These are phyloP conservation scores for Neonectria sp. DNA, from an alignment of 2,329 filamentous ascomycete genomes.

Conservation along the genomic window DNA sequence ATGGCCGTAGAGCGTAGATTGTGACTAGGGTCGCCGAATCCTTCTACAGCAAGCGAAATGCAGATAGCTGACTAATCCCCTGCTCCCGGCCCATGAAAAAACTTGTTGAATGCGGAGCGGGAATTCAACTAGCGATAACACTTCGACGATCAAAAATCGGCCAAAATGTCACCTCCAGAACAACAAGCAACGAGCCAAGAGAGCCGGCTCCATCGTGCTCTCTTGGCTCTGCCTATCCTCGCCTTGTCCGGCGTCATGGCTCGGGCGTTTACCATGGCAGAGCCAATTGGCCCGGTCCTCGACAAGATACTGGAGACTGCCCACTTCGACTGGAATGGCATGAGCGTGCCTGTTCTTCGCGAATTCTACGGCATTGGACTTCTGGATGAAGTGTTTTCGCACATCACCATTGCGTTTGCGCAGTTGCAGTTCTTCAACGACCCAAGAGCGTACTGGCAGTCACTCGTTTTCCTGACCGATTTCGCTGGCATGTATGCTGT, in stretches of 20 bases:
- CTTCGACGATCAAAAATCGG: neutral
- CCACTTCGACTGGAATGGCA: slow-evolving; percentile 18
- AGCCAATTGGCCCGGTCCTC: slow-evolving; percentile 33
- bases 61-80: neutral
- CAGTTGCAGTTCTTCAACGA: slow-evolving; percentile 45
- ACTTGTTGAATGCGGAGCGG: neutral
- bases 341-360: slow-evolving; percentile 29
- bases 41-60: neutral
- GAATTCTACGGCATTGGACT: slow-evolving; percentile 41
- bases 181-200: slow-evolving; percentile 4
- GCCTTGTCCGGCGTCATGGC: slow-evolving; percentile 38
- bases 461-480: slow-evolving; percentile 48
- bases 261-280: slow-evolving; percentile 38
- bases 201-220: slow-evolving; percentile 32
- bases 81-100: neutral
- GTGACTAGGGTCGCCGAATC: neutral
- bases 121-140: neutral
- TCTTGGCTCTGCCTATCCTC: slow-evolving; percentile 42
- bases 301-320: slow-evolving; percentile 23
- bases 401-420: slow-evolving; percentile 40
- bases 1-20: no score
- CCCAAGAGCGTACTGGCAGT: slow-evolving; percentile 45
- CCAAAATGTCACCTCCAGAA: slow-evolving; percentile 4
- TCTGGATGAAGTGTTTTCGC: slow-evolving; percentile 41
- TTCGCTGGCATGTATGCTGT: slow-evolving; percentile 47